A percentile compares a stretch with the other conserved stretches of the same genome.
These are phyloP conservation scores for Scorias spongiosa DNA, from an alignment of 2,329 filamentous ascomycete genomes.

Conservation along the genomic window DNA sequence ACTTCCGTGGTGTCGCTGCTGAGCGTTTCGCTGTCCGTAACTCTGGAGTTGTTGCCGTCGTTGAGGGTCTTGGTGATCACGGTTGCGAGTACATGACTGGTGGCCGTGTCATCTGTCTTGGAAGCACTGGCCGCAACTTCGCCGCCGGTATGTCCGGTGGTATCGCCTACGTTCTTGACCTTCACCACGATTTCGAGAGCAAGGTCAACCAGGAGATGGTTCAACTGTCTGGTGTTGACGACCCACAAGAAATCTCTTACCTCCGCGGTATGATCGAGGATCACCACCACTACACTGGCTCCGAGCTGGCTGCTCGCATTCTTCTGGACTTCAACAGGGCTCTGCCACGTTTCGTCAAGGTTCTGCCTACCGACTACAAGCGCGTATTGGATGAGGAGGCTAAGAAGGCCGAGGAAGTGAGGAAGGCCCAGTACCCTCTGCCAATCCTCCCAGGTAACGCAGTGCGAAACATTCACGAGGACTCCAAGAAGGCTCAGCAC, in stretches of 20 bases:
- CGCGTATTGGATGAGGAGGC: constrained; percentile 76
- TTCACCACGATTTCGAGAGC: constrained; percentile 72
- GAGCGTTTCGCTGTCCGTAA: constrained; percentile 95
- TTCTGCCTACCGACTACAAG: constrained; percentile 92
- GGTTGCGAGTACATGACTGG: constrained; percentile 99
- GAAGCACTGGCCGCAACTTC: constrained; percentile 87
- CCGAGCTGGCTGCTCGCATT: constrained; percentile 82
- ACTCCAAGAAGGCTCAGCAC: constrained; percentile 38
- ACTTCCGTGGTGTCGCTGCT: constrained; percentile 92
- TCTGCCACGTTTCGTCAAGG: constrained; percentile 80
- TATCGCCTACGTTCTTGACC: constrained; percentile 87
- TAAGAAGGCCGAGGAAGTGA: constrained; percentile 69
- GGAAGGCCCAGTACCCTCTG: constrained; percentile 69
- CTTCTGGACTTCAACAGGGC: constrained; percentile 91
- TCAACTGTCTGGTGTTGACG: constrained; percentile 68
- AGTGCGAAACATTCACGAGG: constrained; percentile 37
- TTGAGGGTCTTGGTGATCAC: constrained; percentile 92
- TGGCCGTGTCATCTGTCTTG: constrained; percentile 74
- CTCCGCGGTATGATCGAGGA: constrained; percentile 86
- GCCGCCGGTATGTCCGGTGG: constrained; percentile 97
- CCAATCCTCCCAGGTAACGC: constrained; percentile 57
- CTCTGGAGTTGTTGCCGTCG: constrained; percentile 88
- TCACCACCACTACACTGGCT: constrained; percentile 94
- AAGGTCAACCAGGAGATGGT: constrained; percentile 99
- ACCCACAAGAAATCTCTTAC: constrained; percentile 77